Base-by-base conservation (phyloP, 768 basidiomycete species). In the Leccinum incarnatum region DNA sequence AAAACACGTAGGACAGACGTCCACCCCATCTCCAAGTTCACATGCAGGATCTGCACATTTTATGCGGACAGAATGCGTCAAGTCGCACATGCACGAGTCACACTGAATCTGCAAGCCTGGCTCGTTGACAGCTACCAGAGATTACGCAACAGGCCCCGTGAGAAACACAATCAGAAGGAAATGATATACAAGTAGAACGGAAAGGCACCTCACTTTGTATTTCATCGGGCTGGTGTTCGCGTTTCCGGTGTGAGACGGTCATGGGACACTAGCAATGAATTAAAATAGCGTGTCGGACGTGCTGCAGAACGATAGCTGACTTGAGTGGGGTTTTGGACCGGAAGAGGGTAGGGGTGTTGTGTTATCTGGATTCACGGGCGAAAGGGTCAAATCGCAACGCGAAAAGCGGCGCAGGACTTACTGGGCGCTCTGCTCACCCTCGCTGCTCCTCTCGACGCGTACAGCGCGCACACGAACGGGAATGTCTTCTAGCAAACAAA, bases 41-140 rank as follows among this genome's bases (percentile, higher is more conserved):
- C 91, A 94, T 42, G 75, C 78, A 5, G 84, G 81, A 73, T 92
- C 90, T 32, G 96, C 95, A 71, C 96, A 99, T 75, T 95, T 95
- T 70, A 99, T 93, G 61, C 95, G 89, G 61, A 97, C 86, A n/a
- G 92, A 92, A 71, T 98, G 94, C 3, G 97, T 98, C 64, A 98
- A 82, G 75, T 98, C 94, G 75, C 86, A 83, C 62, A 77, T 77
- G 74, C 95, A 96, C 14, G 84, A 75, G 71, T 95, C 93, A 77
- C 93, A 95, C 63, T 87, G 82, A 64, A 91, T 89, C 68, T 91
- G 87, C 36, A 89, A 78, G 59, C 90, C 92, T 15, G 91, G 91
- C 63, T 93, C 91, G 67, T 84, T 89, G 55, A 91, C 83, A 63
- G 85, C 87, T 89, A 64, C 29, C 11, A 60, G 42, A 56, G 67